Conservation (phyloP, 768 basidiomycete genomes). For the Cyathus striatus region DNA sequence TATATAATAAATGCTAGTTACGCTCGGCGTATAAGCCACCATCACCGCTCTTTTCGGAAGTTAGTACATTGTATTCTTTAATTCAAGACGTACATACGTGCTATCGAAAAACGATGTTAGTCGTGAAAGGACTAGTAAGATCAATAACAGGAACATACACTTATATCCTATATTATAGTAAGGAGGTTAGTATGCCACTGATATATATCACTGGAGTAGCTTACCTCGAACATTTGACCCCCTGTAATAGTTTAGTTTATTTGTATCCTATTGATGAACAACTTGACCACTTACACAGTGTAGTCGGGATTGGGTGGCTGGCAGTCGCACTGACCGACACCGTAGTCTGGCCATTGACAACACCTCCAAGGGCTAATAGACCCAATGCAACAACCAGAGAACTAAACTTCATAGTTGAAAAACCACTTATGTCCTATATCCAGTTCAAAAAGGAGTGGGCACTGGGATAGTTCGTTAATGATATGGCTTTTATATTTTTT, state of each 20-base stretch:
- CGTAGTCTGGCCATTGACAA: no score
- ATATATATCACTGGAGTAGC: conserved; percentile 3
- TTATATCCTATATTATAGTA: conserved; percentile 66
- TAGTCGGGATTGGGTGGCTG: conserved; percentile 46
- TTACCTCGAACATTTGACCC: conserved; percentile 54
- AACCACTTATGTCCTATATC: no score
- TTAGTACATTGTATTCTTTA: neutral
- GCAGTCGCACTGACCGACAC: conserved; percentile 39
- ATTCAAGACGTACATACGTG: conserved; percentile 20
- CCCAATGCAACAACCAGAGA: no score
- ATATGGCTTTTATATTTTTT: no score
- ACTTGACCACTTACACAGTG: conserved; percentile 37
- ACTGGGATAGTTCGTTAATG: no score
- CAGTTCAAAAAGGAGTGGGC: no score
- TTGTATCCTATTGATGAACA: neutral
- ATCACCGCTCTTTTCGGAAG: conserved; percentile 53
- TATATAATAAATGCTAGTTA: conserved; percentile 16
- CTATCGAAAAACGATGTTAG: conserved; percentile 13
- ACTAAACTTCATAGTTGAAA: no score
- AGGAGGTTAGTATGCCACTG: neutral
- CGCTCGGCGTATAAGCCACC: conserved; percentile 66
- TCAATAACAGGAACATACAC: conserved; percentile 33
- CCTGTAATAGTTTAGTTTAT: conserved; percentile 8
- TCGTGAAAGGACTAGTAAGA: neutral
- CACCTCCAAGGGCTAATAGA: no score